These are phyloP conservation scores for Dalbergia oliveri DNA, from an alignment of 306 rosid genomes.

Conservation along the genomic window DNA sequence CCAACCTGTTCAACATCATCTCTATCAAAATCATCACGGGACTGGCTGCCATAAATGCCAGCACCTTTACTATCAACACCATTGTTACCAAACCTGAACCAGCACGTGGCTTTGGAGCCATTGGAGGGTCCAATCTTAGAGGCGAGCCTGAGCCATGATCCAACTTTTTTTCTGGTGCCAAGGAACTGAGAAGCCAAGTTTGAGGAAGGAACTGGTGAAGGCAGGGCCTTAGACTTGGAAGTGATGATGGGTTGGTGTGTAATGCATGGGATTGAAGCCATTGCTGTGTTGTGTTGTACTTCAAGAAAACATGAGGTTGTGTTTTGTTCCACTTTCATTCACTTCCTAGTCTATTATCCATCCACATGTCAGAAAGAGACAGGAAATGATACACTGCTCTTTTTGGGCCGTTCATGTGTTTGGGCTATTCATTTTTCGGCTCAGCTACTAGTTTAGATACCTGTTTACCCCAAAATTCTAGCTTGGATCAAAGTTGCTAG, in stretches of 20 bases:
- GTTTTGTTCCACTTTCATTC: conserved; percentile 30
- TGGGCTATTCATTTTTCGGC: background rate
- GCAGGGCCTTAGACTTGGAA: conserved; percentile 49
- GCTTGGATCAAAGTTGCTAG: no score
- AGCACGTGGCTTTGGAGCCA: conserved; percentile 78
- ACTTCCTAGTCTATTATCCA: conserved; percentile 40
- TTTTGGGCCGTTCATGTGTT: background rate
- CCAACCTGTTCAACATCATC: conserved; percentile 96
- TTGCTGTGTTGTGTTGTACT: conserved; percentile 45
- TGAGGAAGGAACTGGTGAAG: conserved; percentile 45
- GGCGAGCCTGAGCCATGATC: conserved; percentile 50
- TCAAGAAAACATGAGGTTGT: background rate
- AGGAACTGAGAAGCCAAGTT: conserved; percentile 60
- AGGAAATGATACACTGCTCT: conserved; percentile 23
- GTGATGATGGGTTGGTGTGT: conserved; percentile 58
- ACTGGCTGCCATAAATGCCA: conserved; percentile 95
- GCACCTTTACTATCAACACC: conserved; percentile 97
- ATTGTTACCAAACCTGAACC: conserved; percentile 88
- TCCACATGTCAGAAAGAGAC: conserved; percentile 48
- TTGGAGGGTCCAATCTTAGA: conserved; percentile 79
- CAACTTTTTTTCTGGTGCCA: conserved; percentile 54
- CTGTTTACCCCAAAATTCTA: no score
- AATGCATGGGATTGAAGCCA: conserved; percentile 80
- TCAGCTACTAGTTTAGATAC: no score
- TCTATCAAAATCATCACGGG: conserved; percentile 87